These are phyloP conservation scores for Moricandia arvensis DNA, from an alignment of 345 rosid genomes.

Conservation along the genomic window DNA sequence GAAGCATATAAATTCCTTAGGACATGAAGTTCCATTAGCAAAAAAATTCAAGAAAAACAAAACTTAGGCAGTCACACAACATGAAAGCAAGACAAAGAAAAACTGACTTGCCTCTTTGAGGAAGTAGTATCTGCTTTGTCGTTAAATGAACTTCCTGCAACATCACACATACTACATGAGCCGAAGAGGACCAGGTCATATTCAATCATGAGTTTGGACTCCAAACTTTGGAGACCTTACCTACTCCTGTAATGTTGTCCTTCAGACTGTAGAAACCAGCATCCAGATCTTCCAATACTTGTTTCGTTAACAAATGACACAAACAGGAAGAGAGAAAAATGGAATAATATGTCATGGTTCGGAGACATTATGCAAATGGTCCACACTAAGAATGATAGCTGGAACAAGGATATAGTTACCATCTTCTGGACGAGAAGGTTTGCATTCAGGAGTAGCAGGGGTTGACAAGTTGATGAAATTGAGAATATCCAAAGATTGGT, in stretches of 20 bases:
- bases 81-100: slow-evolving; percentile 9
- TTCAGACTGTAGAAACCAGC: slow-evolving; percentile 15
- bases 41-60: slow-evolving; percentile 5
- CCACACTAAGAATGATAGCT: not conserved
- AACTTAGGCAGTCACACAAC: slow-evolving; percentile 5
- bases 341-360: slow-evolving; percentile 5
- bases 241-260: slow-evolving; percentile 35
- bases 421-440: slow-evolving; percentile 32
- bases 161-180: slow-evolving; percentile 28
- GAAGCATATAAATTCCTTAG: slow-evolving; percentile 20
- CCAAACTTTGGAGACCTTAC: slow-evolving; percentile 44
- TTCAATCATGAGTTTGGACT: slow-evolving; percentile 13
- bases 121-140: slow-evolving; percentile 39
- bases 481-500: slow-evolving; percentile 73
- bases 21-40: slow-evolving; percentile 4
- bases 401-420: slow-evolving; percentile 36
- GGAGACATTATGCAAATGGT: slow-evolving; percentile 1
- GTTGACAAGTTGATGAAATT: slow-evolving; percentile 54
- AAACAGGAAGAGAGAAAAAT: not conserved
- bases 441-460: slow-evolving; percentile 37
- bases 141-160: slow-evolving; percentile 45
- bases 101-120: slow-evolving; percentile 50
- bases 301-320: slow-evolving; percentile 20
- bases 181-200: slow-evolving; percentile 22
- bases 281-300: slow-evolving; percentile 25